Base-by-base conservation (phyloP, 1,284 basidiomycete genomes). In the Sporisorium scitamineum region DNA sequence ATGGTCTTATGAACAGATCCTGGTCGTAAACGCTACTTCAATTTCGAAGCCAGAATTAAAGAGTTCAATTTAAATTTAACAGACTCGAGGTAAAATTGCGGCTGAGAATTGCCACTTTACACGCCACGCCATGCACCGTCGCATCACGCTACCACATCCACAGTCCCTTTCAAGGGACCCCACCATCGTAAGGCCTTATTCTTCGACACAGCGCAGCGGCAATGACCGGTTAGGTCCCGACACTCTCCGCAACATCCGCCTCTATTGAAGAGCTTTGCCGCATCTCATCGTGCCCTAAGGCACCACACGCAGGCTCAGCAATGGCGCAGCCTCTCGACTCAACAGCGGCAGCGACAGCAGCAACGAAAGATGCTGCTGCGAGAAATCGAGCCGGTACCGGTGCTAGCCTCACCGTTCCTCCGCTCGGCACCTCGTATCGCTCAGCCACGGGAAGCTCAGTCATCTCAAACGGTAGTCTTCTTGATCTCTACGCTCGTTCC, bases 401-500 rank as follows among this genome's bases (percentile, higher is more conserved):
- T 26, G 62, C 57, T 9, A 75, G 72, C 39, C 62, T 75, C 37
- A 53, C 60, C 1, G 54, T 56, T 20, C 61, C 54, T 22, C 34
- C 58, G 2, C 59, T 64, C 34, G 60, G 51, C 32, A 57, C 69
- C 20, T 76, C 74, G 8, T 59, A 65, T 16, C 52, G 34, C 8
- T 76, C 74, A 10, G 55, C 64, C 24, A 54, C 62, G 4, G 64
- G 54, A 20, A 70, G 66, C 56, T 76, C 70, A 18, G 70, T 62
- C 16, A 31, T 69, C 13, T 72, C 74, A 5, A 76, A 76, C 41
- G 70, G 70, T 5, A 76, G 74, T 31, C 66, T 76, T 8, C 59
- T 76, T 6, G 74, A 76, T 26, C 74, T 76, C 37, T 76, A 76
- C 52, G 69, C 74, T 42, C 69, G 62, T 14, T 76, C 74, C 67